Evolutionary conservation across 2,329 filamentous ascomycete genomes (phyloP).

Genomic region (Biscogniauxia marginata): DNA sequence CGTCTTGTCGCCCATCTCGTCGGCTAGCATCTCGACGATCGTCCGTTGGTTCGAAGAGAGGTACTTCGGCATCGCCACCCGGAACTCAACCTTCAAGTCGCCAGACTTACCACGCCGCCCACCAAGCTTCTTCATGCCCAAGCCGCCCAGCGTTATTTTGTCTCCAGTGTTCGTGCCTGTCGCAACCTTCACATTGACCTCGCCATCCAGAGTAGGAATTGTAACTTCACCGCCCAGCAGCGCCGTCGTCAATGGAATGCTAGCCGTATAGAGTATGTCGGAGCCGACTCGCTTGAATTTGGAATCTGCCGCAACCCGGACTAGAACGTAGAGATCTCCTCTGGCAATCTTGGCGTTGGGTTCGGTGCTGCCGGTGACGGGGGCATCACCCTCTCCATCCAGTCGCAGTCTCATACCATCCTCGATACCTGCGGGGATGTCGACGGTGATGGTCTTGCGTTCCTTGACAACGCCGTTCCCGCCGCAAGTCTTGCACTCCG

Average conservation of each 20-base stretch:
- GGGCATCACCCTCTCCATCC: slow-evolving; percentile 82
- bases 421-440: slow-evolving; percentile 93
- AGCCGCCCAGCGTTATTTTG: slow-evolving; percentile 80
- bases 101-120: slow-evolving; percentile 67
- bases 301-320: slow-evolving; percentile 83
- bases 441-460: slow-evolving; percentile 77
- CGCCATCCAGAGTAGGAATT: slow-evolving; percentile 85
- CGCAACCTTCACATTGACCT: slow-evolving; percentile 85
- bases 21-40: slow-evolving; percentile 91
- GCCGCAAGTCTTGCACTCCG: slow-evolving; percentile 75
- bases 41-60: slow-evolving; percentile 87
- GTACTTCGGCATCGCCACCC: slow-evolving; percentile 93
- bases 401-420: slow-evolving; percentile 92
- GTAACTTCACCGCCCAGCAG: slow-evolving; percentile 86
- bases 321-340: slow-evolving; percentile 89
- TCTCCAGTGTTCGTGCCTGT: slow-evolving; percentile 93
- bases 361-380: slow-evolving; percentile 69
- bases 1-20: slow-evolving; percentile 91
- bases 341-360: slow-evolving; percentile 64
- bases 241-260: slow-evolving; percentile 88
- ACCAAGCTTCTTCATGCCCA: slow-evolving; percentile 89
- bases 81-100: slow-evolving; percentile 91
- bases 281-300: slow-evolving; percentile 86
- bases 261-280: slow-evolving; percentile 89
- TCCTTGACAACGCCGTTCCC: slow-evolving; percentile 85